phyloP scores from a whole-genome alignment of 1,284 basidiomycete species.

The Microbotryum scabiosae region DNA sequence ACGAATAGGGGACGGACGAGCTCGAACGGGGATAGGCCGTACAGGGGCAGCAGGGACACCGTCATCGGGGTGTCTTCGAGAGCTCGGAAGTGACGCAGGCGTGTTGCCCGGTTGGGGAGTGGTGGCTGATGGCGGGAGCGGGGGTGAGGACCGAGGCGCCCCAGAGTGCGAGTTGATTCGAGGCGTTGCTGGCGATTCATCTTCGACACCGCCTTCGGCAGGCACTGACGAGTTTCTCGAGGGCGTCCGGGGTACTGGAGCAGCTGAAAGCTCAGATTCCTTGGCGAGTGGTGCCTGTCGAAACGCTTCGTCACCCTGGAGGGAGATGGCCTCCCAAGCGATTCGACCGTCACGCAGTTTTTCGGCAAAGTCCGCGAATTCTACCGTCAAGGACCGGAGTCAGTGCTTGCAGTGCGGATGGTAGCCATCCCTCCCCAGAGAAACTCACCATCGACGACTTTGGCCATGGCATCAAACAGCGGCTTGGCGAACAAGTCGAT shows the following conservation, averaged over 20 bases:
- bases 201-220: neutral
- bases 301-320: constrained; percentile 23
- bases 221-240: neutral
- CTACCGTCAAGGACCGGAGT: neutral
- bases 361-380: constrained; percentile 31
- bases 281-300: constrained; percentile 5
- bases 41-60: neutral
- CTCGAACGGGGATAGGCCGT: neutral
- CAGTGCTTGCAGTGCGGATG: neutral
- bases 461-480: constrained; percentile 63
- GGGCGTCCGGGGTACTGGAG: neutral
- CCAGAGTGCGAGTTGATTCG: too few species aligned
- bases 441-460: constrained; percentile 62
- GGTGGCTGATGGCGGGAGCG: too few species aligned
- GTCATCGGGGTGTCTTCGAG: neutral
- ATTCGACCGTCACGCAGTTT: constrained; percentile 30
- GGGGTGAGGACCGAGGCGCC: too few species aligned
- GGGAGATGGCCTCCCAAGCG: constrained; percentile 33
- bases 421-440: neutral
- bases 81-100: neutral
- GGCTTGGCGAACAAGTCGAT: constrained; percentile 73
- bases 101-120: neutral
- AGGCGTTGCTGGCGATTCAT: too few species aligned
- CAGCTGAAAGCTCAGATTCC: constrained; percentile 8
- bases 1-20: constrained; percentile 8